Conservation (phyloP, 495 filamentous ascomycete species). For the Penicillium psychrofluorescens region DNA sequence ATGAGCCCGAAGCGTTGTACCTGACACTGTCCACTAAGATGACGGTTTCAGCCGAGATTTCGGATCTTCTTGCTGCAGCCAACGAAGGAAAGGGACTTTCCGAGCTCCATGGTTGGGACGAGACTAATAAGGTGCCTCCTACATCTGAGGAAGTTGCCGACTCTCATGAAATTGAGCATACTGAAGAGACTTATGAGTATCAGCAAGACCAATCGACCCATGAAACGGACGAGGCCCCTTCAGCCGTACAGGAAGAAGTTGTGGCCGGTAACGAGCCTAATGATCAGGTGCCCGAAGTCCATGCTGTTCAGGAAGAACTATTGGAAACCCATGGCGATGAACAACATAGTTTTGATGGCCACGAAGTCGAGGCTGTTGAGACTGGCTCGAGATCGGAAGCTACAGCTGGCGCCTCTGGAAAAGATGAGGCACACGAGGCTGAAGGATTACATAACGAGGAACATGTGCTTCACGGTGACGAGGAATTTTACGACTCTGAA, state of each 20-base stretch:
- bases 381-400: neutral
- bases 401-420: neutral
- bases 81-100: slow-evolving; percentile 54
- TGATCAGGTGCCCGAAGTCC: slow-evolving; percentile 1
- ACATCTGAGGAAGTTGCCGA: slow-evolving; percentile 10
- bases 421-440: slow-evolving; percentile 3
- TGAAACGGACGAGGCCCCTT: neutral
- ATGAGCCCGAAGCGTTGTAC: slow-evolving; percentile 48
- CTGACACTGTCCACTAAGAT: slow-evolving; percentile 44
- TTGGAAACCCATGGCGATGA: neutral
- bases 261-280: neutral
- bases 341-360: neutral
- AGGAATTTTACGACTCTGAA: slow-evolving; percentile 20
- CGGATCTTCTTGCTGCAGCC: slow-evolving; percentile 43
- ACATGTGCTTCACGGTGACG: slow-evolving; percentile 2
- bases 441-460: slow-evolving; percentile 1
- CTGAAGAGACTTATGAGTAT: slow-evolving; percentile 1
- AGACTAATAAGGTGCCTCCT: slow-evolving; percentile 23
- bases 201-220: neutral
- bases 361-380: neutral
- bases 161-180: slow-evolving; percentile 1
- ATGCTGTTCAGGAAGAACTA: slow-evolving; percentile 3
- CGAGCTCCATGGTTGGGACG: slow-evolving; percentile 36
- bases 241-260: slow-evolving; percentile 1
- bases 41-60: slow-evolving; percentile 34